phyloP scores from a whole-genome alignment of 441 rosid species.

The Corymbia calophylla region DNA sequence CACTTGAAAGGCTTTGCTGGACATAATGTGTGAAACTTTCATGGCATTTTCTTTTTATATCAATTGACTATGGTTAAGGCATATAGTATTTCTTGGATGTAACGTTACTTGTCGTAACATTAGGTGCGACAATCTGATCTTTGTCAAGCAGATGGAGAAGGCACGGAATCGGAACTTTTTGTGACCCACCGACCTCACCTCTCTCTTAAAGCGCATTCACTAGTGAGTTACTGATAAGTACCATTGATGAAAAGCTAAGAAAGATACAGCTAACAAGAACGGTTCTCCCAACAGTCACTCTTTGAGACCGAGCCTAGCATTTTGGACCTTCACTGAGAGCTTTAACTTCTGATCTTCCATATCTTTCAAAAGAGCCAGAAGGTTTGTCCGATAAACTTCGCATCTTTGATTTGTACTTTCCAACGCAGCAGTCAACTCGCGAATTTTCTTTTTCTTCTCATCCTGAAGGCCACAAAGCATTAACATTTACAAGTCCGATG shows the following conservation, averaged over 20 bases:
- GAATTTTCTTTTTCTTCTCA: conserved; percentile 54
- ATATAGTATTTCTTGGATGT: background rate
- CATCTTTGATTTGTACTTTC: conserved; percentile 54
- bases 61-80: background rate
- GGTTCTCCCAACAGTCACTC: conserved; percentile 23
- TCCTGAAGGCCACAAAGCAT: conserved; percentile 22
- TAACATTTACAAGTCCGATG: background rate
- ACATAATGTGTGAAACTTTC: background rate
- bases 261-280: background rate
- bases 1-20: background rate
- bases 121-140: background rate
- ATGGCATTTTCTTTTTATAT: background rate
- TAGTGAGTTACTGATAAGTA: background rate
- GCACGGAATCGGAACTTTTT: background rate
- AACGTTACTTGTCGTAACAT: background rate
- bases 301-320: conserved; percentile 60
- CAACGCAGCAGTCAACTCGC: conserved; percentile 41
- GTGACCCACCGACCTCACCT: background rate
- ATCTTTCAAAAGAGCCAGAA: conserved; percentile 55
- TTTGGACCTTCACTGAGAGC: conserved; percentile 67
- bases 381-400: conserved; percentile 55
- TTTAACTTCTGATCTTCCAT: conserved; percentile 73
- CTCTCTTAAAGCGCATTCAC: background rate
- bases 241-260: background rate
- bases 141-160: background rate